phyloP scores from a whole-genome alignment of 2,329 filamentous ascomycete species.

The Colletotrichum tropicale region DNA sequence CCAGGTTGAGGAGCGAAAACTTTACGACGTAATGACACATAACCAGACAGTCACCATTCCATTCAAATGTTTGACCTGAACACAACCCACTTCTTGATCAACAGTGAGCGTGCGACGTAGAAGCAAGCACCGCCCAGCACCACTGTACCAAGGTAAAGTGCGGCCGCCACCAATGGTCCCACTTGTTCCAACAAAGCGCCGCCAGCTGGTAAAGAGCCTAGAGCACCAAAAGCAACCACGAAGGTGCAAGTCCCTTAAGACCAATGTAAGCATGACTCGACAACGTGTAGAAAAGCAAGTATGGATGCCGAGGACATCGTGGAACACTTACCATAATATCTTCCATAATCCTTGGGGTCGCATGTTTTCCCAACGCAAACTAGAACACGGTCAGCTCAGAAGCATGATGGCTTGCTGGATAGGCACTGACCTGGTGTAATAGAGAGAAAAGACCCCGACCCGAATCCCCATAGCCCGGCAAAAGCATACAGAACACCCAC shows the following conservation, averaged over 20 bases:
- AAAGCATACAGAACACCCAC: conserved; percentile 46
- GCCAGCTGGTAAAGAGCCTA: not conserved
- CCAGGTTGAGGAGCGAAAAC: not conserved
- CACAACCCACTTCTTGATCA: not conserved
- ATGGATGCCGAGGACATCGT: too few species aligned
- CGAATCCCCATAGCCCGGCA: conserved; percentile 50
- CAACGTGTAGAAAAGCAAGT: not conserved
- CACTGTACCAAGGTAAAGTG: not conserved
- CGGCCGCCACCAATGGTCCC: not conserved
- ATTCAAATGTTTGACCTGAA: not conserved
- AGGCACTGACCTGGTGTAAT: conserved; percentile 33
- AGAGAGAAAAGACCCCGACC: conserved; percentile 51
- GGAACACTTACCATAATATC: not conserved
- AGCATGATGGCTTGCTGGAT: not conserved
- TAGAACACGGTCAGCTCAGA: not conserved
- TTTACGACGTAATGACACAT: not conserved
- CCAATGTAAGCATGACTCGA: not conserved
- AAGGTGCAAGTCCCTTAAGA: not conserved
- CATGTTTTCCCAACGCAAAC: conserved; percentile 53
- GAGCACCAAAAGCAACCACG: not conserved
- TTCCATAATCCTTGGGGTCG: conserved; percentile 46
- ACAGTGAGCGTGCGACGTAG: not conserved
- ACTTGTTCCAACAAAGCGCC: not conserved
- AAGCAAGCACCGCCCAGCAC: not conserved
- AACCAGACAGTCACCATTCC: not conserved